Conservation (phyloP, 2,329 filamentous ascomycete species). For the Trichoderma guizhouense region DNA sequence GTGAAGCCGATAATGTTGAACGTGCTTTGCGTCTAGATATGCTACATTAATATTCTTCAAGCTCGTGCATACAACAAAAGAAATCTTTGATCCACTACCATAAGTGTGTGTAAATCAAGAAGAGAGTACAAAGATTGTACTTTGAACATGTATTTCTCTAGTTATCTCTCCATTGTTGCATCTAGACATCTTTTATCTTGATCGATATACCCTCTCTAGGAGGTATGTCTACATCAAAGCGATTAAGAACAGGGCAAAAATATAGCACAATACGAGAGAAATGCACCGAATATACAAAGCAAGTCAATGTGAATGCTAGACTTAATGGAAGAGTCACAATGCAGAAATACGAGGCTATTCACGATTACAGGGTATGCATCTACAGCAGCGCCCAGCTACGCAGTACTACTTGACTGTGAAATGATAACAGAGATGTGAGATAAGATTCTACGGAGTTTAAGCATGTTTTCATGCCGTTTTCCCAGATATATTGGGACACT, state of each 20-base stretch:
- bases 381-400: not conserved
- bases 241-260: not conserved
- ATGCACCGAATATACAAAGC: fast-evolving
- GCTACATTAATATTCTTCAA: not conserved
- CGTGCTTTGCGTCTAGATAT: not conserved
- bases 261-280: not conserved
- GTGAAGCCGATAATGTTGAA: not conserved
- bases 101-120: too few relatives aligned
- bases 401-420: not conserved
- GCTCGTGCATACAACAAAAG: not conserved
- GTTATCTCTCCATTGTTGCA: not conserved
- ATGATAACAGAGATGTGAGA: not conserved
- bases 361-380: not conserved
- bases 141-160: not conserved
- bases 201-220: not conserved
- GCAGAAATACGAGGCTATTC: not conserved
- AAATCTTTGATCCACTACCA: not conserved
- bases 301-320: not conserved
- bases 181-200: not conserved
- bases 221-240: not conserved
- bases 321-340: not conserved
- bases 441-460: not conserved
- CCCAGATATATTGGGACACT: not conserved
- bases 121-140: not conserved
- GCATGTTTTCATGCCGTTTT: not conserved